Evolutionary conservation across 2,329 filamentous ascomycete genomes (phyloP), one percentile per base, ranked within the genome.

Genomic region (Xylaria sp.): DNA sequence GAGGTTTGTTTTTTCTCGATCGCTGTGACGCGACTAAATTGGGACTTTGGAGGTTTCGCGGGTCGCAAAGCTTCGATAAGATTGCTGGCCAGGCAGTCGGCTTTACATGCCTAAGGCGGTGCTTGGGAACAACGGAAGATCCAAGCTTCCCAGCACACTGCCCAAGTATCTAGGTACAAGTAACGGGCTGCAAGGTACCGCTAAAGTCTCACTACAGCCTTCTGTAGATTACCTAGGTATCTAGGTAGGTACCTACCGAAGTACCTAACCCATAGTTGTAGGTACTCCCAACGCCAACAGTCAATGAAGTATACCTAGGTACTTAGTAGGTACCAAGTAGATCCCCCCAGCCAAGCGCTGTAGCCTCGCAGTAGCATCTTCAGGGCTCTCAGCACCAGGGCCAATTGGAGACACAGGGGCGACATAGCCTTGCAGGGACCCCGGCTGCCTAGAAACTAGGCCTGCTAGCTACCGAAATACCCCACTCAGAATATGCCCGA

Each of bases 1-100:
- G 49, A 54, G 37, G 35, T 55, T 21, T 57, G 46, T 46, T 48
- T 41, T 53, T 66, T 57, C 53, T 54, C 41, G 31, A 47, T 51
- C 38, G 63, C 31, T 19, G 54, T 60, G 57, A 65, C 57, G 59
- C 64, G 64, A 59, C 64, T 57, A 31, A 46, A 49, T 47, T 54
- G n/a, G 21, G 47, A 38, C 41, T 58, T n/a, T 35, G 31, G 58
- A 44, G 71, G 63, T 58, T 56, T 51, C 63, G 60, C 66, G 54
- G 59, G 61, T 51, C 62, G 63, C 53, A 64, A 63, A 66, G 58
- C 58, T 66, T 64, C 54, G 23, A 63, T 41, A 57, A 53, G 54
- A 29, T 44, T 37, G 38, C 23, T 55, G 15, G 37, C 15, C 25
- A 56, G n/a, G 8, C 33, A 13, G 13, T 17, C 13, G 33, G 23